Conservation (phyloP, 257 asterid genomes). For the Plantago elongata region DNA sequence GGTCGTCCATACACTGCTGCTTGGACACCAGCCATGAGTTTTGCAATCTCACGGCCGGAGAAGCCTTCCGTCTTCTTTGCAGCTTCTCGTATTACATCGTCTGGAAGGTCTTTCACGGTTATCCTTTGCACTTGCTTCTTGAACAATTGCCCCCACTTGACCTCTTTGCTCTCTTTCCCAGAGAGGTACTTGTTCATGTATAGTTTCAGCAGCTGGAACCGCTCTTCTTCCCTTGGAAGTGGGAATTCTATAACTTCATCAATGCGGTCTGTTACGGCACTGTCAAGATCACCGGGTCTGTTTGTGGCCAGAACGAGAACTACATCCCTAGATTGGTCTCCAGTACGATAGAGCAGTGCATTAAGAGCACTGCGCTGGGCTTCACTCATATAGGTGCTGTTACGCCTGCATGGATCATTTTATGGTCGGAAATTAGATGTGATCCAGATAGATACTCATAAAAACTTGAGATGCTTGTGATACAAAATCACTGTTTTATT, state of each 20-base stretch:
- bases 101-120: slow-evolving; percentile 53
- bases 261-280: slow-evolving; percentile 88
- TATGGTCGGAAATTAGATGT: slow-evolving; percentile 5
- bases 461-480: too few species aligned
- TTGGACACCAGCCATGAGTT: slow-evolving; percentile 90
- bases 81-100: slow-evolving; percentile 64
- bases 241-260: slow-evolving; percentile 98
- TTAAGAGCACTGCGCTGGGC: slow-evolving; percentile 91
- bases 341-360: slow-evolving; percentile 89
- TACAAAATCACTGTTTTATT: not conserved
- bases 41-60: slow-evolving; percentile 94
- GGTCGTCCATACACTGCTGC: slow-evolving; percentile 88
- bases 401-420: slow-evolving; percentile 51
- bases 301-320: slow-evolving; percentile 95
- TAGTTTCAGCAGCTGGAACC: slow-evolving; percentile 75
- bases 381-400: slow-evolving; percentile 94
- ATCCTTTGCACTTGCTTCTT: slow-evolving; percentile 57
- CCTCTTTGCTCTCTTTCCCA: slow-evolving; percentile 41
- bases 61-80: slow-evolving; percentile 71
- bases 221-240: slow-evolving; percentile 81
- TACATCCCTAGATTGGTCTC: slow-evolving; percentile 94
- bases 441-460: not conserved
- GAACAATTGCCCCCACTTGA: slow-evolving; percentile 48
- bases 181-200: slow-evolving; percentile 72
- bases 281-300: slow-evolving; percentile 91